Evolutionary conservation across 169 alveolate species (phyloP).

Genomic region (Prorocentrum cordatum): DNA sequence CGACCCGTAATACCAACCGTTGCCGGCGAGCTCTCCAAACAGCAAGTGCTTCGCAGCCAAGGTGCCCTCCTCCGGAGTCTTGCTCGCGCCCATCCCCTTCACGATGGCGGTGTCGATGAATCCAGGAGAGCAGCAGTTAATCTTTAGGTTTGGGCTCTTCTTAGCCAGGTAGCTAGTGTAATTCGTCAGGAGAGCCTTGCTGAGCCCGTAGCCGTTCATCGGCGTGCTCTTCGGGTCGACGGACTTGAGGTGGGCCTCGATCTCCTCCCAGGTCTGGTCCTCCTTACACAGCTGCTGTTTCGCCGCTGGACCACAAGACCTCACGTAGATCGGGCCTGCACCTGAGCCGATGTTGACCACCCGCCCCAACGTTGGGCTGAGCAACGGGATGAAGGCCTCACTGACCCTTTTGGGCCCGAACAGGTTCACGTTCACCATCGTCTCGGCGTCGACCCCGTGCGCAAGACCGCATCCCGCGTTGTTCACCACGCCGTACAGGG

Average conservation of each 20-base stretch:
- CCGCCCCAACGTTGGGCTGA: constrained; percentile 18
- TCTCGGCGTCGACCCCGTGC: constrained; percentile 2
- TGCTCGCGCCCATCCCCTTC: constrained; percentile 18
- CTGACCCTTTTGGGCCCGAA: constrained; percentile 9
- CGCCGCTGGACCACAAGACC: neutral
- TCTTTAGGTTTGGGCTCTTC: constrained; percentile 1
- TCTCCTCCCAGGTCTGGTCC: constrained; percentile 8
- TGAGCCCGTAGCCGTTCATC: constrained; percentile 18
- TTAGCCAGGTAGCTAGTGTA: constrained; percentile 9
- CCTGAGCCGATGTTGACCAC: constrained; percentile 64
- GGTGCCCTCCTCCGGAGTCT: constrained; percentile 41
- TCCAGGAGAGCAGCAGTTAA: constrained; percentile 13
- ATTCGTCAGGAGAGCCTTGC: neutral
- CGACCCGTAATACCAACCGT: constrained; percentile 36
- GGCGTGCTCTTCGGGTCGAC: neutral
- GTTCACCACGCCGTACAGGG: constrained; percentile 16
- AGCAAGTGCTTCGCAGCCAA: constrained; percentile 35
- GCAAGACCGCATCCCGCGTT: constrained; percentile 23
- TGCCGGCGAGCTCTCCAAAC: constrained; percentile 11
- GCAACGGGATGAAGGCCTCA: constrained; percentile 37
- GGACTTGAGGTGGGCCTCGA: neutral
- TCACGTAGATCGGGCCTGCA: constrained; percentile 56
- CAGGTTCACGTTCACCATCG: constrained; percentile 9
- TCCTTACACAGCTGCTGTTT: neutral
- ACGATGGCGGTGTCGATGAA: constrained; percentile 41